Conservation (phyloP, 345 rosid species). For the Odontarrhena argentea region DNA sequence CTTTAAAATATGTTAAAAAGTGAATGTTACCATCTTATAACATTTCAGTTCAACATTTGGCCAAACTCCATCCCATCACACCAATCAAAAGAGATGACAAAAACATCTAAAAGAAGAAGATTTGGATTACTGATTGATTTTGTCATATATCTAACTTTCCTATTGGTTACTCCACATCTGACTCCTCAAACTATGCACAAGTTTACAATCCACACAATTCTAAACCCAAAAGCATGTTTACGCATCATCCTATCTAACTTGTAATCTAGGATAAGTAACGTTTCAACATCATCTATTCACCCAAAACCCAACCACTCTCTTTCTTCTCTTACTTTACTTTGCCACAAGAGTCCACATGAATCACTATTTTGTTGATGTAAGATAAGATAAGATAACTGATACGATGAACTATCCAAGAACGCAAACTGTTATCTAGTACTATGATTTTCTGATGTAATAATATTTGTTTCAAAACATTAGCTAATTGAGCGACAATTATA, state of each 20-base stretch:
- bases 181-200: conserved; percentile 23
- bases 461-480: conserved; percentile 23
- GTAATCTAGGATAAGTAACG: background rate
- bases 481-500: conserved; percentile 8
- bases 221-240: background rate
- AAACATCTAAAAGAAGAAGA: background rate
- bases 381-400: background rate
- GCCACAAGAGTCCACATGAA: conserved; percentile 26
- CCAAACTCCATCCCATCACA: background rate
- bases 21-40: background rate
- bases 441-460: background rate
- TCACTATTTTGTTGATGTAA: conserved; percentile 9
- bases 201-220: conserved; percentile 18
- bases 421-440: conserved; percentile 10
- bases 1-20: too few relatives aligned
- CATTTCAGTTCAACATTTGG: background rate
- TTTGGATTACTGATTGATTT: conserved; percentile 13
- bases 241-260: conserved; percentile 19
- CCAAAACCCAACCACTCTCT: conserved; percentile 27
- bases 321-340: conserved; percentile 7
- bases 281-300: conserved; percentile 36
- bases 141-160: conserved; percentile 28
- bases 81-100: background rate
- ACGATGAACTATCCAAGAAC: conserved; percentile 18
- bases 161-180: conserved; percentile 18